Conservation (phyloP, 2,329 filamentous ascomycete genomes). For the Acarospora socialis region DNA sequence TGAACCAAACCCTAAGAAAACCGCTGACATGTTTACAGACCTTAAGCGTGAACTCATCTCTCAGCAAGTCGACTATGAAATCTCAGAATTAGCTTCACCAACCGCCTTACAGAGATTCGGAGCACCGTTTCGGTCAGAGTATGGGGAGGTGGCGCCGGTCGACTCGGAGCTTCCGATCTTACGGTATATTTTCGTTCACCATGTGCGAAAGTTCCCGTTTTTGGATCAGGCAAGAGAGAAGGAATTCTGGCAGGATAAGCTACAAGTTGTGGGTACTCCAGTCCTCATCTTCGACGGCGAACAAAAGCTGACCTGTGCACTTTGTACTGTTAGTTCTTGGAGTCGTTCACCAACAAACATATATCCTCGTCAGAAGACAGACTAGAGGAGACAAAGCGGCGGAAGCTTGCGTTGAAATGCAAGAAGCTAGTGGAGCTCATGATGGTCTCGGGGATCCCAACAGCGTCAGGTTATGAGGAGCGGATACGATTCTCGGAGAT, state of each 20-base stretch:
- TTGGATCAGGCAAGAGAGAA: conserved; percentile 93
- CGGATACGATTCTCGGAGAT: conserved; percentile 92
- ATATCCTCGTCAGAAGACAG: conserved; percentile 95
- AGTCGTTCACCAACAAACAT: conserved; percentile 92
- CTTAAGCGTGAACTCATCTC: conserved; percentile 91
- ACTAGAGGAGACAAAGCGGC: conserved; percentile 86
- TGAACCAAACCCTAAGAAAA: conserved; percentile 2
- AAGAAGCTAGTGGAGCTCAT: conserved; percentile 95
- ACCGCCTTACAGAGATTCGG: conserved; percentile 92
- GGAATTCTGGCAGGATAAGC: conserved; percentile 98
- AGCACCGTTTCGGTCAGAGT: conserved; percentile 83
- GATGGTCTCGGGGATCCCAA: conserved; percentile 97
- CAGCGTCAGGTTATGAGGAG: conserved; percentile 93
- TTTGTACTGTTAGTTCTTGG: conserved; percentile 56
- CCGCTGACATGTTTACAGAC: conserved; percentile 38
- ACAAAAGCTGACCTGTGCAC: neutral
- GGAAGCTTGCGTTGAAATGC: conserved; percentile 82
- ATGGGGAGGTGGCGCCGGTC: conserved; percentile 80
- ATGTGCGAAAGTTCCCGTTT: conserved; percentile 96
- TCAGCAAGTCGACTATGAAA: conserved; percentile 79
- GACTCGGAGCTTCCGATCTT: conserved; percentile 90
- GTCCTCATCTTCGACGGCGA: conserved; percentile 7
- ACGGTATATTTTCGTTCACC: conserved; percentile 93
- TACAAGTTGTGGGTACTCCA: conserved; percentile 67
- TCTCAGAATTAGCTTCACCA: conserved; percentile 82